These are phyloP conservation scores for Senecio squalidus DNA, from an alignment of 140 eudicot species.

Conservation along the genomic window DNA sequence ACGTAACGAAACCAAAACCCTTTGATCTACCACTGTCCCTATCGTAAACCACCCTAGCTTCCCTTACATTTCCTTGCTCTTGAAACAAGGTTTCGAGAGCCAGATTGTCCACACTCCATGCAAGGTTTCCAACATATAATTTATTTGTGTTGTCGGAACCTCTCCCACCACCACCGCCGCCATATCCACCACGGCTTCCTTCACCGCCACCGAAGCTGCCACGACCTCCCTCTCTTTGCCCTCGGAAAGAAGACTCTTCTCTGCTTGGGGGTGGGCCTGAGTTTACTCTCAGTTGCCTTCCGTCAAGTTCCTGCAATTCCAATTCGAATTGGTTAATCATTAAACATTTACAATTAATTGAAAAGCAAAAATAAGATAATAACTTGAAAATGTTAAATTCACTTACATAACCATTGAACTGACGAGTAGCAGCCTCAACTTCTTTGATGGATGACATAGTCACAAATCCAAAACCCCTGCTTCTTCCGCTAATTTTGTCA, in stretches of 20 bases:
- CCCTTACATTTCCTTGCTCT: constrained; percentile 75
- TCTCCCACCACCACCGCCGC: constrained; percentile 38
- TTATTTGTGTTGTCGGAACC: constrained; percentile 37
- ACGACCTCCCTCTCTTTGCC: constrained; percentile 38
- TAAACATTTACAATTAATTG: no score
- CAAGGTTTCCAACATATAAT: constrained; percentile 76
- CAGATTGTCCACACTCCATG: constrained; percentile 76
- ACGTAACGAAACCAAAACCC: constrained; percentile 95
- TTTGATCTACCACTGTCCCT: constrained; percentile 89
- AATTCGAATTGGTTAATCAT: no score
- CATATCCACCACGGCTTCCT: constrained; percentile 8
- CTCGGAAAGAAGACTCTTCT: constrained; percentile 44
- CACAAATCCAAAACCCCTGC: constrained; percentile 85
- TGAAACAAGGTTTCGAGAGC: constrained; percentile 66
- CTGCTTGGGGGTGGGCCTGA: constrained; percentile 77
- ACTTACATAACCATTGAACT: constrained; percentile 78
- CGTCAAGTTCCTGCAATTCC: constrained; percentile 64
- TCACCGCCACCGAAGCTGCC: constrained; percentile 13
- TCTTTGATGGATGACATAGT: constrained; percentile 73
- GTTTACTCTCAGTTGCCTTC: constrained; percentile 71
- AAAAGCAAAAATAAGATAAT: no score
- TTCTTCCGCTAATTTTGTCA: constrained; percentile 74
- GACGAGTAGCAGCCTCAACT: constrained; percentile 61
- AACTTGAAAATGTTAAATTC: no score
- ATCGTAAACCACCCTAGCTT: constrained; percentile 82